Base-by-base conservation (phyloP, 2,329 filamentous ascomycete species). In the Phoma sp. region DNA sequence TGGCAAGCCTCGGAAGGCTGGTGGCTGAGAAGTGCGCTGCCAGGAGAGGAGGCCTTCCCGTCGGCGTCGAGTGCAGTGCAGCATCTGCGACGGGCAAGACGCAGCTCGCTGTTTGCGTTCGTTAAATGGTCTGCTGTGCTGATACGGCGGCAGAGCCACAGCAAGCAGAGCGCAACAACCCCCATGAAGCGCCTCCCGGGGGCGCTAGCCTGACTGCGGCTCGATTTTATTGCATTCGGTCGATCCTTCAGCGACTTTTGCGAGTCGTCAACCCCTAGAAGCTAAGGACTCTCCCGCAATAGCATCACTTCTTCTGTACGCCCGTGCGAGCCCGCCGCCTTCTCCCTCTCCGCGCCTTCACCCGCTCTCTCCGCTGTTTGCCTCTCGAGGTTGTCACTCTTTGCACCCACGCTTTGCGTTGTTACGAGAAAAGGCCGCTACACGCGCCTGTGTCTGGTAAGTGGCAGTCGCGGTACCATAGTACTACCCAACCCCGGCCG, bases 141-240 rank as follows among this genome's bases (percentile, higher is more conserved):
- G n/a, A 35, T 25, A 24, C 18, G 29, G 10, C 27, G 2, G 11
- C 39, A 32, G 47, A 13, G 32, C 18, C 9, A 43, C 22, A 50
- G 39, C 36, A 24, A 33, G 45, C 47, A 38, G 46, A 41, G 46
- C 47, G 36, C 29, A 30, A 25, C 33, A 38, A 38, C 33, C 30
- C 11, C 32, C 32, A 33, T 13, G 32, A 30, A 39, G 10, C 51
- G 35, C 13, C 44, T 44, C 51, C 44, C 47, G 35, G 40, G 14
- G 8, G 40, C 47, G 52, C 46, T 49, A 51, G 47, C 41, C 52
- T 30, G 33, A 39, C 35, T 46, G 41, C 47, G 40, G 48, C 44
- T 46, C 40, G 50, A 50, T 33, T 53, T 55, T 57, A 58, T 58
- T 63, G 56, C 57, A 57, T 38, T 64, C 61, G 59, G 61, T 51